Base-by-base conservation (phyloP, 345 rosid species). In the Psidium friedrichsthalianum region DNA sequence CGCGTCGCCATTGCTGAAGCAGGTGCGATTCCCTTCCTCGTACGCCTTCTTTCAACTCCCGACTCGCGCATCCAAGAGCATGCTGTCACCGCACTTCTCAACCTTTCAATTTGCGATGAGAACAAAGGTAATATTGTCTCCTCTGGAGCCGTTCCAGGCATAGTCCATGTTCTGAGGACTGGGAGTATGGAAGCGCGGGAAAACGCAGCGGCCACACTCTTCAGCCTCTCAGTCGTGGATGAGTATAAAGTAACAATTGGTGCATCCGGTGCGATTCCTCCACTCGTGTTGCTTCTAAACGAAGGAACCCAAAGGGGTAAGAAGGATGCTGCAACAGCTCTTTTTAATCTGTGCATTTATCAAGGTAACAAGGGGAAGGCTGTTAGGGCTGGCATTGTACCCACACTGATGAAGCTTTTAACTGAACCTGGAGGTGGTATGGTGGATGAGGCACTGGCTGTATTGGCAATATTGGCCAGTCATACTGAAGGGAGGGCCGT, bases 151-250 rank as follows among this genome's bases (percentile, higher is more conserved):
- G 96, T 97, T 87, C 99, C 98, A 18, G 96, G 98, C 86, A 95
- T 97, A 81, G 98, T 96, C 81, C 96, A 91, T 85, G 99, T 97
- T 59, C 98, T 97, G 54, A 97, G 93, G 92, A 97, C 90, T 87
- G 99, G 99, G 54, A 96, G 98, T 94, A 97, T 96, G 99, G 98
- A 96, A 84, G 99, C 99, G 27, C 94, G 98, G 87, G 99, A 97
- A 90, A 97, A 97, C 86, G 98, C 99, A 5, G 99, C 99, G 5
- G 99, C 99, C 36, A 94, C 99, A 25, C 98, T 97, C 81, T 97
- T 97, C 88, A 97, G 99, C 90, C 95, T 97, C 59, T 97, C 99
- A 2, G 98, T 96, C 36, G 92, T 96, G 44, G 99, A 97, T 61
- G 99, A 95, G 89, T 94, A 96, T 84, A 97, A 97, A 89, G 98